A percentile compares a stretch with the other conserved stretches of the same genome.
These are phyloP conservation scores for Aspergillus sp. DNA, from an alignment of 2,329 filamentous ascomycete genomes.

Conservation along the genomic window DNA sequence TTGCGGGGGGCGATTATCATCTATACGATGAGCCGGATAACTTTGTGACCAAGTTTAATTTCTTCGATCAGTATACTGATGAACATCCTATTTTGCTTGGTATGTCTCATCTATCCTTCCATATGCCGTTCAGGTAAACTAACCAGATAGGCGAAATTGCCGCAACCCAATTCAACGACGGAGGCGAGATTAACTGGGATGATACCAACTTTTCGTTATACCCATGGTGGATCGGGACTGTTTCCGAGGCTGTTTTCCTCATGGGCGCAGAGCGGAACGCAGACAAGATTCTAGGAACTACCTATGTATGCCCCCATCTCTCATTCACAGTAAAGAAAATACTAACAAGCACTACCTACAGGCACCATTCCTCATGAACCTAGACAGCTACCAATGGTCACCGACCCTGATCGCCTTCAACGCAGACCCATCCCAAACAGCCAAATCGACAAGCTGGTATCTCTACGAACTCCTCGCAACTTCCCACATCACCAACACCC, in stretches of 20 bases:
- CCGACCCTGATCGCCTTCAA: conserved; percentile 28
- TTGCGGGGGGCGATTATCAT: conserved; percentile 39
- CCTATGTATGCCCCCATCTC: conserved; percentile 15
- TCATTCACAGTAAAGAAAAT: neutral
- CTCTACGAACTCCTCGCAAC: conserved; percentile 36
- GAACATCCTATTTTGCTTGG: conserved; percentile 21
- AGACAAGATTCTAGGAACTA: conserved; percentile 23
- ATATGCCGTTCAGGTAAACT: neutral
- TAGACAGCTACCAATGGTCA: conserved; percentile 23
- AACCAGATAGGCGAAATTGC: conserved; percentile 19
- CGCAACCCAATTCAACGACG: conserved; percentile 39
- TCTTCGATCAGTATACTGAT: conserved; percentile 47
- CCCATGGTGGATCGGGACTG: conserved; percentile 56
- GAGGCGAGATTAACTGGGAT: conserved; percentile 40
- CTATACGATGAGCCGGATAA: conserved; percentile 49
- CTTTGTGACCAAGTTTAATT: conserved; percentile 47
- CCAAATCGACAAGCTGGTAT: conserved; percentile 25
- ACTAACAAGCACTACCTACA: conserved; percentile 3
- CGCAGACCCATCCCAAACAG: conserved; percentile 21
- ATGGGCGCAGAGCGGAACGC: conserved; percentile 61
- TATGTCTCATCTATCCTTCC: conserved; percentile 7
- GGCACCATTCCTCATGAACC: conserved; percentile 25
- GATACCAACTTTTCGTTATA: conserved; percentile 42
- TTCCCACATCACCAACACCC: conserved; percentile 41
- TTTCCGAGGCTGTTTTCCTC: conserved; percentile 62